Evolutionary conservation across 495 filamentous ascomycete genomes (phyloP).

Genomic region (Friedmanniomyces simplex): DNA sequence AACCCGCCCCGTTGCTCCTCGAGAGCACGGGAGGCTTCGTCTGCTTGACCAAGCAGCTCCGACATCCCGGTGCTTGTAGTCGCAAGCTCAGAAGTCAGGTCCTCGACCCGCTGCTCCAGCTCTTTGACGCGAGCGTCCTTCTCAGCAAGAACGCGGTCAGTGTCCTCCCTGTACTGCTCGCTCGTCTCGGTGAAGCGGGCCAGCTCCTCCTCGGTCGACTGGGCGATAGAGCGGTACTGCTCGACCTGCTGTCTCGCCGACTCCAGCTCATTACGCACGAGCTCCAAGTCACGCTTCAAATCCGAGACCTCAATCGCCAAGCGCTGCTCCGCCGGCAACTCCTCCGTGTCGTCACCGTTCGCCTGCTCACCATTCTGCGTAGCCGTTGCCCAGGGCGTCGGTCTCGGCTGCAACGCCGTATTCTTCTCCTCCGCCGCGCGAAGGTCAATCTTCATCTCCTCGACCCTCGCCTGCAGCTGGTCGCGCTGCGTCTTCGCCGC

Average conservation of each 20-base stretch:
- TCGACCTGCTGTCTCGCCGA: constrained; percentile 68
- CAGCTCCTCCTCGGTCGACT: constrained; percentile 79
- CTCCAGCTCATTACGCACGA: constrained; percentile 65
- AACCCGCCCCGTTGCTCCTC: constrained; percentile 70
- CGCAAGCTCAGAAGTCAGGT: constrained; percentile 68
- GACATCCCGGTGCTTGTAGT: constrained; percentile 71
- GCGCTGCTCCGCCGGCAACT: constrained; percentile 69
- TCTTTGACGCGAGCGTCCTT: constrained; percentile 69
- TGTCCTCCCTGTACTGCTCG: constrained; percentile 77
- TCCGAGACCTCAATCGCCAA: constrained; percentile 71
- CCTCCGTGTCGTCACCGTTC: constrained; percentile 30
- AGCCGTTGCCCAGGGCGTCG: constrained; percentile 45
- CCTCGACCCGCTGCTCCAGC: constrained; percentile 69
- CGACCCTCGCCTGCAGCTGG: constrained; percentile 73
- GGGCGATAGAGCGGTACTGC: constrained; percentile 81
- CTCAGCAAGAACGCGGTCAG: constrained; percentile 58
- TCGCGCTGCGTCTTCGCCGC: constrained; percentile 76
- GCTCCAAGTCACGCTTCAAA: constrained; percentile 69
- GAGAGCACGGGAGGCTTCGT: constrained; percentile 57
- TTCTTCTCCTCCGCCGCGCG: constrained; percentile 77
- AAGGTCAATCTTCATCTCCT: constrained; percentile 80
- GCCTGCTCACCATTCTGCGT: constrained; percentile 15
- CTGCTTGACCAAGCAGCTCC: constrained; percentile 62
- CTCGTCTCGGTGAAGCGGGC: constrained; percentile 66
- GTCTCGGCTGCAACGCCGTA: constrained; percentile 63